Evolutionary conservation across 768 basidiomycete genomes (phyloP), one percentile per base, ranked within the genome.

Genomic region (Xerocomellus amylosporus): DNA sequence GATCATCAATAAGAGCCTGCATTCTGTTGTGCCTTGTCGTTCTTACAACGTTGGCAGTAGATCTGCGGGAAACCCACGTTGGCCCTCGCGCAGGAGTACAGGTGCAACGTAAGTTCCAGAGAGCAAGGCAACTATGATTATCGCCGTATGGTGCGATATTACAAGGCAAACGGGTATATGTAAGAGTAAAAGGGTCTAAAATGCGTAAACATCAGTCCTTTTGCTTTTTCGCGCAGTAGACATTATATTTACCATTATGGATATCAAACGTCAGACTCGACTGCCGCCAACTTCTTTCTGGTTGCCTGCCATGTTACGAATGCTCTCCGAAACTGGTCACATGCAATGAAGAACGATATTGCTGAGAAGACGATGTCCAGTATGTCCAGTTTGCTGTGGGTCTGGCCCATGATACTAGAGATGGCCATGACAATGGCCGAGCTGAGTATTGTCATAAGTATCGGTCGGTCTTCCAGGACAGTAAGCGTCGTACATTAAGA

Each of bases 271-370:
- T 19, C n/a, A 8, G 55, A 33, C 36, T 54, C 46, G 9, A 43
- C 19, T 43, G 45, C 46, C 6, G 8, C 30, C 7, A 34, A 17
- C 52, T 67, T 64, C 41, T 46, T 34, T 42, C 50, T 62, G 38
- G 24, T 38, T 20, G 45, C 50, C 30, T 46, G 13, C 64, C 64
- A 67, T 20, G 36, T 26, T 20, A 62, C 1, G 40, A 66, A 54
- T 8, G 57, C 65, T 34, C 62, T 62, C 45, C 53, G 34, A 33
- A 67, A 62, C 45, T 67, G 62, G 43, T 64, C 59, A 7, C 56
- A 61, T 9, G 65, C 52, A 5, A 67, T 48, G 47, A 56, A 22
- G 42, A 61, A 46, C 5, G 59, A 47, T 40, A 64, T 49, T 5
- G 22, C 57, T 5, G 62, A 51, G 52, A 55, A 56, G 30, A 62